Conservation (phyloP, 2,329 filamentous ascomycete genomes). For the Colletotrichum liriopes region DNA sequence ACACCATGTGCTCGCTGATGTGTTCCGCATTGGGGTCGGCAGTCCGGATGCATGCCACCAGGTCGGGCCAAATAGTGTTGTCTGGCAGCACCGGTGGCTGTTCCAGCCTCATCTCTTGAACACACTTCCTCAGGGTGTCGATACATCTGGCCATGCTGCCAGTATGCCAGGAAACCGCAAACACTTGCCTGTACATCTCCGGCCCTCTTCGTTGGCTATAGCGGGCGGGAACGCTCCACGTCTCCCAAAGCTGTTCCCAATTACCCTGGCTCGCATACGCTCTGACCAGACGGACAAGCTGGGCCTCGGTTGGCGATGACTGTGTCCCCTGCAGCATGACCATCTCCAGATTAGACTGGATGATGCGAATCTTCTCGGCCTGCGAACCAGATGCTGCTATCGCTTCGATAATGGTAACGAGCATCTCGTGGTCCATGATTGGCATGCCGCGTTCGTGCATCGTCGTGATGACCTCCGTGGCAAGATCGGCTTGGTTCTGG, state of each 20-base stretch:
- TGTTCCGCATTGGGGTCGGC: conserved; percentile 67
- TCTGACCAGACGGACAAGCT: conserved; percentile 60
- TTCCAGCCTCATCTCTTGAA: conserved; percentile 74
- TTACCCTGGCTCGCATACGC: conserved; percentile 63
- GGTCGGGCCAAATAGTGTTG: conserved; percentile 60
- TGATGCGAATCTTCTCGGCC: conserved; percentile 53
- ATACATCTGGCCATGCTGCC: conserved; percentile 60
- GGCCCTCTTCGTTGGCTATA: conserved; percentile 64
- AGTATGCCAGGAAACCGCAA: conserved; percentile 62
- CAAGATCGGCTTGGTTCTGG: conserved; percentile 54
- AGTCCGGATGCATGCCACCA: conserved; percentile 70
- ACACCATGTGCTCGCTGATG: conserved; percentile 45
- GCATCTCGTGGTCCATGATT: conserved; percentile 62
- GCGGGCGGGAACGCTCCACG: conserved; percentile 70
- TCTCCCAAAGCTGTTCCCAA: conserved; percentile 73
- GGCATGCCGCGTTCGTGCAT: conserved; percentile 62
- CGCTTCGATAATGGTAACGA: conserved; percentile 63
- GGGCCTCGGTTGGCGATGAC: conserved; percentile 55
- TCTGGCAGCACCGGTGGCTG: conserved; percentile 62
- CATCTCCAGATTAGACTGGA: conserved; percentile 62
- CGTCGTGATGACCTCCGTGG: conserved; percentile 61
- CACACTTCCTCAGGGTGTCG: conserved; percentile 66
- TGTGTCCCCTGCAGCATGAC: conserved; percentile 58
- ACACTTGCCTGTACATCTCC: conserved; percentile 71
- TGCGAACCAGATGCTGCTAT: conserved; percentile 53